Conservation (phyloP, 345 rosid species). For the Gossypium bickii region DNA sequence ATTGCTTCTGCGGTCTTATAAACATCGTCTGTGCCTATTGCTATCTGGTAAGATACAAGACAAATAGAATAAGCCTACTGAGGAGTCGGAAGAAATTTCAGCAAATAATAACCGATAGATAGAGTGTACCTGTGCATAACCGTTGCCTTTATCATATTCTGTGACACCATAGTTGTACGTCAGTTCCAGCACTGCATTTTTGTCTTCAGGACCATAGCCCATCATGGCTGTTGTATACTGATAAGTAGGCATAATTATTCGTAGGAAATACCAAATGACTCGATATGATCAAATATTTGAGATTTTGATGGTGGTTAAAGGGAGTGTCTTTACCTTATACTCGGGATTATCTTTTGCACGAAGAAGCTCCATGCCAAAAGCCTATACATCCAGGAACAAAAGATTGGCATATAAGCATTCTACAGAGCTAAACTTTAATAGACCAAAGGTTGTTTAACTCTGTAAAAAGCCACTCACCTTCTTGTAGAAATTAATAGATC, state of each 20-base stretch:
- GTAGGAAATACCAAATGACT: not conserved
- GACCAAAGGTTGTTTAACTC: not conserved
- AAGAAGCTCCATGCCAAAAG: conserved; percentile 97
- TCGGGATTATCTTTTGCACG: conserved; percentile 83
- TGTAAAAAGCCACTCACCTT: conserved; percentile 43
- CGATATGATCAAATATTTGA: not conserved
- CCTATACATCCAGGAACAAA: conserved; percentile 40
- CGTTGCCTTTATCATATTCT: conserved; percentile 86
- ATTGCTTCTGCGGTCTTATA: conserved; percentile 88
- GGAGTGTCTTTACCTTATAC: conserved; percentile 52
- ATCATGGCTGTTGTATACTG: conserved; percentile 61
- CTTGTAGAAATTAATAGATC: conserved; percentile 74
- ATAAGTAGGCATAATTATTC: not conserved
- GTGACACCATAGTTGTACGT: conserved; percentile 92
- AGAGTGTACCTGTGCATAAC: conserved; percentile 75
- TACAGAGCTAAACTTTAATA: not conserved
- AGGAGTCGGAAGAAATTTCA: not conserved
- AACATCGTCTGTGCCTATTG: conserved; percentile 91
- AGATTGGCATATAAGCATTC: not conserved
- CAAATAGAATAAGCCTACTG: not conserved
- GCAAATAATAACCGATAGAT: not conserved
- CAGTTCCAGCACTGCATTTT: conserved; percentile 42
- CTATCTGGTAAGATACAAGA: conserved; percentile 48
- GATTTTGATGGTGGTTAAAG: not conserved
- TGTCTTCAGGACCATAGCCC: conserved; percentile 86